Conservation (phyloP, 2,329 filamentous ascomycete species). For the Trichoderma citrinoviride region DNA sequence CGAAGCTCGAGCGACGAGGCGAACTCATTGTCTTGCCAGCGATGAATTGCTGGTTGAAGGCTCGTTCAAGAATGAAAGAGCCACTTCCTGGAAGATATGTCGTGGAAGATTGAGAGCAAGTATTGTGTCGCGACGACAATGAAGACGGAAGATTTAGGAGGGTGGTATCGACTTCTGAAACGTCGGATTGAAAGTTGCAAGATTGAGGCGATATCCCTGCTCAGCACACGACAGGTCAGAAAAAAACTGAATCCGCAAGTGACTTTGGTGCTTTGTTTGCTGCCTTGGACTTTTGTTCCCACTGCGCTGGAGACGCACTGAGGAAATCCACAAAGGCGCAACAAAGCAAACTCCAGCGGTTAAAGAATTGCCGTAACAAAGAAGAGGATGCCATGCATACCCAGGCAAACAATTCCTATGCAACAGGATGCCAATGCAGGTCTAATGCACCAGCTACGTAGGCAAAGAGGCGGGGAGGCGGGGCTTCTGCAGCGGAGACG, state of each 20-base stretch:
- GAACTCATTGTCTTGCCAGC: constrained; percentile 29
- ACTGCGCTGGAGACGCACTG: background rate
- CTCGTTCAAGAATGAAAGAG: background rate
- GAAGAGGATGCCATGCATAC: background rate
- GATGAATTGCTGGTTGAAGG: background rate
- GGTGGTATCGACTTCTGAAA: background rate
- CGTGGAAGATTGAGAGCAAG: background rate
- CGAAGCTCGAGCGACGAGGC: constrained; percentile 46
- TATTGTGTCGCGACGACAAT: background rate
- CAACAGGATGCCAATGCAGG: constrained; percentile 3
- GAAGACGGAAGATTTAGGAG: background rate
- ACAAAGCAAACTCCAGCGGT: constrained; percentile 7
- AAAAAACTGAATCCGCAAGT: background rate
- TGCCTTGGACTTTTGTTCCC: background rate
- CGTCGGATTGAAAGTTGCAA: background rate
- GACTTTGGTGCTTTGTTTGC: background rate
- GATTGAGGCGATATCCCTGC: constrained; percentile 2
- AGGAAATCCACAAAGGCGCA: background rate
- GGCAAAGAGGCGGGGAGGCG: constrained; percentile 16
- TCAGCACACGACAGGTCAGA: background rate
- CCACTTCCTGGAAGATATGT: background rate
- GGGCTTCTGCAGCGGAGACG: constrained; percentile 20
- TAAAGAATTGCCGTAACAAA: background rate
- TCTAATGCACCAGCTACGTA: constrained; percentile 21
- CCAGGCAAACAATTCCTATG: background rate